Conservation (phyloP, 169 alveolate genomes). For the Plasmodium falciparum region DNA sequence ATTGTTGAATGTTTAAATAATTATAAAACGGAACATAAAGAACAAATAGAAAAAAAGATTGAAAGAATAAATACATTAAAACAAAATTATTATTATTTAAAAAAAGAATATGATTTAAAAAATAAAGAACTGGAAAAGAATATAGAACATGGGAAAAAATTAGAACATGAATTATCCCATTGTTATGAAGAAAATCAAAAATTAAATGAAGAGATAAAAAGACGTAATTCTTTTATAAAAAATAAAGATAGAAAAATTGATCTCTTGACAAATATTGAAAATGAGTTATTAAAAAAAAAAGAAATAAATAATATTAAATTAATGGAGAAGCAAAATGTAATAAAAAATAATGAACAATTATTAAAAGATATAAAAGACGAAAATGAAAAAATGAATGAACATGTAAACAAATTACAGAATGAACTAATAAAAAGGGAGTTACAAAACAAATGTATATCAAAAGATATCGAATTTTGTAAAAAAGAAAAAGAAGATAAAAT, state of each 20-base stretch:
- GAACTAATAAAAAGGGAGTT: conserved; percentile 22
- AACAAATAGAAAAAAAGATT: conserved; percentile 7
- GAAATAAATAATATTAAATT: conserved; percentile 21
- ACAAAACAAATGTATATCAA: conserved; percentile 1
- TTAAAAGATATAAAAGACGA: conserved; percentile 12
- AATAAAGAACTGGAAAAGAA: conserved; percentile 9
- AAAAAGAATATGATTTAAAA: conserved; percentile 5
- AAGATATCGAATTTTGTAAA: conserved; percentile 16
- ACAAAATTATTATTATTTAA: conserved; percentile 7
- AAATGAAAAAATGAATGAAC: conserved; percentile 18
- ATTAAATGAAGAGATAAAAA: conserved; percentile 41
- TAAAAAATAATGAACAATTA: neutral
- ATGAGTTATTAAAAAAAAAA: conserved; percentile 28
- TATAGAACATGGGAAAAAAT: neutral
- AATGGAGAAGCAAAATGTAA: conserved; percentile 1
- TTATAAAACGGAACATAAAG: conserved; percentile 3
- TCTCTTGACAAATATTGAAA: conserved; percentile 14
- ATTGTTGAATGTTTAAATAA: neutral
- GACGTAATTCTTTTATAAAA: conserved; percentile 18
- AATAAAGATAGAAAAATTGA: conserved; percentile 40
- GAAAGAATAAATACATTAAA: conserved; percentile 3
- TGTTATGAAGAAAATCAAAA: conserved; percentile 13
- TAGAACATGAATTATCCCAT: neutral
- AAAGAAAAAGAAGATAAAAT: conserved; percentile 25
- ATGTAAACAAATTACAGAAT: conserved; percentile 1